Base-by-base conservation (phyloP, 2,329 filamentous ascomycete species). In the Hymenoscyphus repandus region DNA sequence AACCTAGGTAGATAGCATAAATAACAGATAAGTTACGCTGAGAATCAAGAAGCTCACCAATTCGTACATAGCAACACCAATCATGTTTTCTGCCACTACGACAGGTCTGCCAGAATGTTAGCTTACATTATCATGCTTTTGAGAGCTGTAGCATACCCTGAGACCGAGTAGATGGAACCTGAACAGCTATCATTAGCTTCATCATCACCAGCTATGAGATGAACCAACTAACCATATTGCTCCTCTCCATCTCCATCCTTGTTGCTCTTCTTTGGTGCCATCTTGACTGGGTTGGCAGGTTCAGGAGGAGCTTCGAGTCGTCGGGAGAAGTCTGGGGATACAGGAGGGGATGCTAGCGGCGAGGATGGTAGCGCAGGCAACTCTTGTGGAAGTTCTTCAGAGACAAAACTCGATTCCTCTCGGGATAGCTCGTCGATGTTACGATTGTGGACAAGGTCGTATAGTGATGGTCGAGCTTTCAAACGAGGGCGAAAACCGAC, bases 21-120 rank as follows among this genome's bases (percentile, higher is more conserved):
- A 54, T 48, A 49, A 30, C 20, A 52, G 49, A 70, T 83, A 63
- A 78, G 90, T 13, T n/a, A 13, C 34, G 51, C 44, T 40, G 43
- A 18, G 22, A 27, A 15, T 22, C 3, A 6, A 6, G 27, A 33
- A 52, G 59, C 31, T 55, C 50, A 65, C 90, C 76, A 99, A 79
- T 76, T 99, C 93, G 83, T 97, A 96, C 93, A 99, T 99, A 72
- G 93, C 91, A 80, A 93, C 93, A 71, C 93, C 93, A 68, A 92
- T 90, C 91, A 99, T 96, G 73, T 96, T 85, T 77, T 97, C 92
- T 69, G 92, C 93, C 63, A 99, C 82, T 65, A 99, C 86, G 77
- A 99, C 93, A 68, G 93, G 93, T 62, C 88, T 85, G 59, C 37
- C 17, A 15, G 48, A n/a, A 45, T 63, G 48, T 20, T 37, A 20